Evolutionary conservation across 2,329 filamentous ascomycete species (phyloP), one percentile per base, ranked within the genome.

Genomic region (Plectosphaerella sp.): DNA sequence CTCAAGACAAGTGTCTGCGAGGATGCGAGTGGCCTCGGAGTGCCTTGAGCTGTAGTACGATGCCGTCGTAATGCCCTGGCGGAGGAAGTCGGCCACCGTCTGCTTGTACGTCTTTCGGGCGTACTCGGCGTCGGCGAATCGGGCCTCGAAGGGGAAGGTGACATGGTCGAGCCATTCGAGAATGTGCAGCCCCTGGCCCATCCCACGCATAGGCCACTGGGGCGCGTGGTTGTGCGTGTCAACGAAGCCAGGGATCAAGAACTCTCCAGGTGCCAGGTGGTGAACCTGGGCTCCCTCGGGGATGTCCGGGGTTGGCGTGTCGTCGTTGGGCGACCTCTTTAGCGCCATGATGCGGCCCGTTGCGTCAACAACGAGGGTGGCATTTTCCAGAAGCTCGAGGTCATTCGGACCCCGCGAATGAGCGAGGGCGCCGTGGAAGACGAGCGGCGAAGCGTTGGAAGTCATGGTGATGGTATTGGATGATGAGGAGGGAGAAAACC

Each of bases 141-240:
- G 78, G 4, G 83, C 77, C 64, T 88, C 84, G 56, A 82, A 76
- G 2, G 80, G 82, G 58, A 87, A 88, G 0, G 85, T 88, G 24
- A 85, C 72, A n/a, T 77, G 64, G 35, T 80, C 72, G 1, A 88
- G 72, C 85, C 85, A 88, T 60, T 86, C 79, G 8, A 85, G 69
- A 54, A 82, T 78, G 54, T 80, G 73, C 64, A 77, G 68, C 43
- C 77, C 70, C 58, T 78, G 74, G 5, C 75, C 74, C 5, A 78
- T 66, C 25, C 77, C 74, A 22, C 74, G 68, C 64, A 74, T 72
- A 14, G 73, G 66, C 72, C 73, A 79, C 58, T 81, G 76, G 39
- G 84, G 84, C 0, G 85, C 84, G 60, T 88, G 85, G 54, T 85
- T 86, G 64, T 88, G 85, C 1, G 83, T 87, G 67, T 88, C 84